Evolutionary conservation across 441 rosid species (phyloP).

Genomic region (Hura crepitans): DNA sequence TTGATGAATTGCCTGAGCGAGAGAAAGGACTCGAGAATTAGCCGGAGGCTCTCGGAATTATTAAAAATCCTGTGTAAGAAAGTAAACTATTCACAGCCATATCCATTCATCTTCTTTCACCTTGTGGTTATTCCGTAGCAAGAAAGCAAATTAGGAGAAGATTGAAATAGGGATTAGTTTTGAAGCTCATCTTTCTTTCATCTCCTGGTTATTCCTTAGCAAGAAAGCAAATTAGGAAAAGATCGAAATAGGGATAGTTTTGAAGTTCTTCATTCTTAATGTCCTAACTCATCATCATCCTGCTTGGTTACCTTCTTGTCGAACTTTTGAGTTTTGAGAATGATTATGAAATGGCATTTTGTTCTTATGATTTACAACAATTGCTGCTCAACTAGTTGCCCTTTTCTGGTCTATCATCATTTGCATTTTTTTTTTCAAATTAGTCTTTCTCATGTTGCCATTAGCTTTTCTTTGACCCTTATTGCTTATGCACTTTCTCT

Average conservation of each 20-base stretch:
- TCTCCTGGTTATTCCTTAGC: background rate
- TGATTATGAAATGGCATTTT: background rate
- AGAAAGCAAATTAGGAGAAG: background rate
- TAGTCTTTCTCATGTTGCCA: background rate
- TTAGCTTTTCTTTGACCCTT: background rate
- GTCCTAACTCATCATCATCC: background rate
- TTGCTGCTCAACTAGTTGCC: background rate
- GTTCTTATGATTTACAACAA: too few relatives aligned
- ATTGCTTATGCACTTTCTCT: background rate
- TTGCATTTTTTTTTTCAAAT: background rate
- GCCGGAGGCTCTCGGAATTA: background rate
- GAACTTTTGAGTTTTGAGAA: background rate
- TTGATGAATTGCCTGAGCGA: too few relatives aligned
- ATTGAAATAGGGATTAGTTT: background rate
- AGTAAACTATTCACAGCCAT: too few relatives aligned
- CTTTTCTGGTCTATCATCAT: background rate
- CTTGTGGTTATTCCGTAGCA: background rate
- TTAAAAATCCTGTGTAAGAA: background rate
- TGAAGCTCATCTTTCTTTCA: background rate
- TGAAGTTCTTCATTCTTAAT: background rate
- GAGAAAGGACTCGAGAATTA: background rate
- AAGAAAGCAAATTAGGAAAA: background rate
- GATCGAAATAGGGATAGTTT: background rate
- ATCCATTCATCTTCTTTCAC: background rate
- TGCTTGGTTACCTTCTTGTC: background rate